Conservation (phyloP, 2,329 filamentous ascomycete species). For the Pyrenochaeta sp. region DNA sequence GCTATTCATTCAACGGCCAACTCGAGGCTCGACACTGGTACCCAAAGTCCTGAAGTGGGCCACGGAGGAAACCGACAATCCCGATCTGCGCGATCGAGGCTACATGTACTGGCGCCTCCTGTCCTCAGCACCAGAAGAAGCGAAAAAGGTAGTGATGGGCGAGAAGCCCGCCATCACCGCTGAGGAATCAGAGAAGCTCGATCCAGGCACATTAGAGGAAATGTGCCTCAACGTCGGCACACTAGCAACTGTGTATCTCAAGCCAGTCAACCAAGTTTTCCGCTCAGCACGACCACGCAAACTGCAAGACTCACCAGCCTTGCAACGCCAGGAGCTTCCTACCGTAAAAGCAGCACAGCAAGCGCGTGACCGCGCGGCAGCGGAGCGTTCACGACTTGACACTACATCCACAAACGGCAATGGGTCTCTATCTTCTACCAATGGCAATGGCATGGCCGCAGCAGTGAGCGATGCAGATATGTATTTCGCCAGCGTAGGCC, state of each 20-base stretch:
- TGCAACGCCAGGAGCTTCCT: conserved; percentile 76
- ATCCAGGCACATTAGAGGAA: conserved; percentile 90
- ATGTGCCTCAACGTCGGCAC: conserved; percentile 97
- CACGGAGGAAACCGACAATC: conserved; percentile 98
- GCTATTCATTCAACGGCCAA: conserved; percentile 95
- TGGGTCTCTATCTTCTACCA: conserved; percentile 26
- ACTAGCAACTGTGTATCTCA: conserved; percentile 94
- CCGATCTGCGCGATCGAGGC: conserved; percentile 90
- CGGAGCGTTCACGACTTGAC: conserved; percentile 41
- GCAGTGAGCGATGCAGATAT: conserved; percentile 86
- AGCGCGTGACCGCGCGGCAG: conserved; percentile 42
- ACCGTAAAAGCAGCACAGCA: conserved; percentile 59
- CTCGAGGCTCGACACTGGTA: conserved; percentile 91
- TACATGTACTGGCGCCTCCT: conserved; percentile 99
- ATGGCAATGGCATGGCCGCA: conserved; percentile 64
- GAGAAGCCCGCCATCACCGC: conserved; percentile 96
- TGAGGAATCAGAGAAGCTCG: conserved; percentile 87
- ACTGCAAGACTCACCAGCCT: conserved; percentile 81
- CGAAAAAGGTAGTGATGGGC: conserved; percentile 92
- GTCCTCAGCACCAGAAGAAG: conserved; percentile 87
- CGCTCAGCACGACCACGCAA: conserved; percentile 82
- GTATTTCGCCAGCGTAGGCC: conserved; percentile 75
- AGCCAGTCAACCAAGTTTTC: conserved; percentile 97
- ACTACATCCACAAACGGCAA: conserved; percentile 36
- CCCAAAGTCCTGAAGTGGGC: conserved; percentile 98